Percentiles rank a stretch among this genome's conserved stretches.
phyloP scores from a whole-genome alignment of 2,329 filamentous ascomycete genomes.

The Aspergillus sp. region DNA sequence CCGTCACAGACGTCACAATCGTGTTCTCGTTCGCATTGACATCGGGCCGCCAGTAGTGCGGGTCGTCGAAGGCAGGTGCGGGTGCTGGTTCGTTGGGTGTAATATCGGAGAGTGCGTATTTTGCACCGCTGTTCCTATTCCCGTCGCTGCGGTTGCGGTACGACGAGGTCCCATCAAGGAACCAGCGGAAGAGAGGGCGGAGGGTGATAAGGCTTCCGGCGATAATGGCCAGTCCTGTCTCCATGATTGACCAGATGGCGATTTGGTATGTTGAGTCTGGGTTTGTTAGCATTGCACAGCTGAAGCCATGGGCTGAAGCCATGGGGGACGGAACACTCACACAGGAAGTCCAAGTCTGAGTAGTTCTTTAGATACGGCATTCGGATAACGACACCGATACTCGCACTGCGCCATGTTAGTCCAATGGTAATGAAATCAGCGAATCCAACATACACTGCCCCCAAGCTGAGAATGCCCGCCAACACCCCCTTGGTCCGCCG shows the following conservation, averaged over 20 bases:
- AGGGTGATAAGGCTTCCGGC: slow-evolving; percentile 40
- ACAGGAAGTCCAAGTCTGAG: slow-evolving; percentile 24
- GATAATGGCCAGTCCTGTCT: slow-evolving; percentile 37
- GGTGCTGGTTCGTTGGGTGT: neutral
- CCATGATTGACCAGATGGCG: slow-evolving; percentile 37
- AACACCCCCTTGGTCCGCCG: slow-evolving; percentile 51
- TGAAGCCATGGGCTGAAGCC: too few relatives aligned
- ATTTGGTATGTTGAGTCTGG: slow-evolving; percentile 46
- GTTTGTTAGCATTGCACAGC: slow-evolving; percentile 8
- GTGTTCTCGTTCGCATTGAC: neutral
- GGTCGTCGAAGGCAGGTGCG: neutral
- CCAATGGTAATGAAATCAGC: too few relatives aligned
- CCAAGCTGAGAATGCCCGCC: slow-evolving; percentile 53
- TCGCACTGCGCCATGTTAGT: slow-evolving; percentile 16
- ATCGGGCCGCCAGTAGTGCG: slow-evolving; percentile 6
- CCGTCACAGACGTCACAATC: neutral
- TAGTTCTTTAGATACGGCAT: slow-evolving; percentile 20
- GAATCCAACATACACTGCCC: slow-evolving; percentile 39
- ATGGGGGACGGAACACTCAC: slow-evolving; percentile 12
- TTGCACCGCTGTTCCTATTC: neutral
- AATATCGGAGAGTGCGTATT: neutral
- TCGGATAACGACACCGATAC: slow-evolving; percentile 26
- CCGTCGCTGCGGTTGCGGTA: neutral
- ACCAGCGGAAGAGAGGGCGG: slow-evolving; percentile 44
- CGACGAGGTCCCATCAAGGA: slow-evolving; percentile 3